Percentiles rank a stretch among this genome's conserved stretches.
phyloP scores from a whole-genome alignment of 1,284 basidiomycete species.

The Ganoderma leucocontextum region DNA sequence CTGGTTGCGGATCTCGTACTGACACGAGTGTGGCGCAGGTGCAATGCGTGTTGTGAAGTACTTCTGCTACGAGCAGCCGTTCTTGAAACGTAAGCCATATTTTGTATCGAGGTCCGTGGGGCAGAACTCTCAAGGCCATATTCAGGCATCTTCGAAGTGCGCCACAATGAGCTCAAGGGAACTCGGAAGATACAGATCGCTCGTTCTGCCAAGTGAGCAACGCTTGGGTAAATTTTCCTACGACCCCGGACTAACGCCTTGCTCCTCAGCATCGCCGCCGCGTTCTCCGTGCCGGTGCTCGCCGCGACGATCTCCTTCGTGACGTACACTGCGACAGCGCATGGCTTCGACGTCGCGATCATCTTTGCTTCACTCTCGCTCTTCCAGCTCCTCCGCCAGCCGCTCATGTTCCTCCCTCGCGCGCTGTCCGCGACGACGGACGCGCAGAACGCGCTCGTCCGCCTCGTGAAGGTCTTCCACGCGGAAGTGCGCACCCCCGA shows the following conservation, averaged over 20 bases:
- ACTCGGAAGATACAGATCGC: constrained; percentile 67
- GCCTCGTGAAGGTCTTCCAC: constrained; percentile 64
- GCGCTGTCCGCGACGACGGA: constrained; percentile 71
- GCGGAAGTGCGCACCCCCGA: constrained; percentile 59
- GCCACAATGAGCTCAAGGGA: constrained; percentile 62
- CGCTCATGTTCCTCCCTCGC: constrained; percentile 75
- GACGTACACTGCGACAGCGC: constrained; percentile 66
- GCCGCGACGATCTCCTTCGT: constrained; percentile 82
- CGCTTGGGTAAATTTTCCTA: neutral
- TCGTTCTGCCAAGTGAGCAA: constrained; percentile 65
- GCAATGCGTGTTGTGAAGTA: constrained; percentile 83
- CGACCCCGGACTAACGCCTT: constrained; percentile 9
- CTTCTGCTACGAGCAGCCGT: constrained; percentile 76
- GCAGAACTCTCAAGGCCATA: neutral
- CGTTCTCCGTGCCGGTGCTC: constrained; percentile 68
- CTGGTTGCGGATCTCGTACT: neutral
- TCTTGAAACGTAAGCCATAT: constrained; percentile 59
- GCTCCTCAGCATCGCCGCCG: constrained; percentile 54
- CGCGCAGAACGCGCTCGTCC: constrained; percentile 66
- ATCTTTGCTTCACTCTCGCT: constrained; percentile 78
- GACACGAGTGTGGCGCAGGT: constrained; percentile 43
- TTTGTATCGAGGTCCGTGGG: neutral
- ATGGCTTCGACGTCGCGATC: constrained; percentile 66
- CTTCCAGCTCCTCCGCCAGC: constrained; percentile 74
- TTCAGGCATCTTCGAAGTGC: constrained; percentile 61